Base-by-base conservation (phyloP, 2,329 filamentous ascomycete species). In the Piedraia hortae region DNA sequence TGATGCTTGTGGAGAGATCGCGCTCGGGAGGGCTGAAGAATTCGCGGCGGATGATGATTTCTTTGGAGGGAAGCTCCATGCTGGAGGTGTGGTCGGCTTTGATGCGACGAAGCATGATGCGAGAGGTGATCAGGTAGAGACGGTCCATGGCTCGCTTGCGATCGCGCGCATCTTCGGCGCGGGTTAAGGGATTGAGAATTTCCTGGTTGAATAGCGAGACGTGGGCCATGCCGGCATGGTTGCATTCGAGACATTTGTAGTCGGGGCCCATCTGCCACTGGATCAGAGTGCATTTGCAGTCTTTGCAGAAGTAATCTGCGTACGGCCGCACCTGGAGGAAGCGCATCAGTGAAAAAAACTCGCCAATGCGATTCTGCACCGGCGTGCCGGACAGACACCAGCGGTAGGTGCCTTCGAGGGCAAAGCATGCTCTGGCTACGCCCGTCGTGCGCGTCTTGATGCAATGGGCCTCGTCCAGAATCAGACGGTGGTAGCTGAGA, bases 11-110 rank as follows among this genome's bases (percentile, higher is more conserved):
- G 15, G 82, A 88, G 42, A 97, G 88, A 43, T 97, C 85, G 23
- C 80, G 78, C 46, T 97, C 85, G 19, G 82, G 77, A 35, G 90
- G 78, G 21, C 82, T 78, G 37, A 97, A 97, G 46, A 91, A 93
- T 43, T 93, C 80, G 23, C 82, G 74, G 39, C 89, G 72, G 18
- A 97, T 66, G 26, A 77, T 62, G 23, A 93, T 69, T 37, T 91
- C 74, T 50, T 93, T 97, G 22, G 88, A 74, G 1, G 85, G 85
- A 14, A 97, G 59, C 41, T 93, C 85, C 78, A 97, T 90, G 0
- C 80, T 72, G 27, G 82, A 67, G 10, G 75, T 89, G 37, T 93
- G 67, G 37, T 97, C 78, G 33, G 71, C 73, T 54, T 97, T 97
- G 44, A 90, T 61, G 15, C 85, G 77, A 24, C 85, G 72, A 29